Percentiles rank a stretch among this genome's conserved stretches.
Conservation (phyloP, 805 yeast genomes). For the Hanseniaspora thailandica region DNA sequence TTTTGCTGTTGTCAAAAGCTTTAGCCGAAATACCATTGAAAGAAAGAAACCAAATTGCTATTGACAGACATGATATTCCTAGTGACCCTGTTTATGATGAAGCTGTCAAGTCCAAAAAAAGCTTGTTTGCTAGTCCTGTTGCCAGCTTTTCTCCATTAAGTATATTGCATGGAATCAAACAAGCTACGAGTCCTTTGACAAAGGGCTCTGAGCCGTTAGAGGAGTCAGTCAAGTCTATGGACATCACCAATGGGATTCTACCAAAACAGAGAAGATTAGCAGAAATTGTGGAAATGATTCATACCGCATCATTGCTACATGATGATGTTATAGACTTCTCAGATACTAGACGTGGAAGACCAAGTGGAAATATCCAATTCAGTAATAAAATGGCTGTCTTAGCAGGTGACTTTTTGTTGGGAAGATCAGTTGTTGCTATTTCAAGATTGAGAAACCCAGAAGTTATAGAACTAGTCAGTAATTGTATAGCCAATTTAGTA, state of each 20-base stretch:
- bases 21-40: conserved; percentile 59
- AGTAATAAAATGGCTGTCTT: conserved; percentile 94
- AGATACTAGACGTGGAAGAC: conserved; percentile 80
- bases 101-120: conserved; percentile 32
- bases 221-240: conserved; percentile 36
- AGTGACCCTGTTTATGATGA: conserved; percentile 47
- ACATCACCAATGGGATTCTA: conserved; percentile 58
- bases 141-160: conserved; percentile 59
- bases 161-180: conserved; percentile 80
- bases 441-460: conserved; percentile 92
- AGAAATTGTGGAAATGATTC: conserved; percentile 96
- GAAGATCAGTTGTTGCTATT: conserved; percentile 91
- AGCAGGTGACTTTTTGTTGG: conserved; percentile 91
- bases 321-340: conserved; percentile 92
- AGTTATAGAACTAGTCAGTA: conserved; percentile 88
- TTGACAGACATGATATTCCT: conserved; percentile 54
- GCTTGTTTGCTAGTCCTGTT: conserved; percentile 43
- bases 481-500: conserved; percentile 90
- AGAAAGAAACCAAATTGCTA: conserved; percentile 50
- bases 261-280: conserved; percentile 94
- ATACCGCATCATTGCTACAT: conserved; percentile 87
- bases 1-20: conserved; percentile 70
- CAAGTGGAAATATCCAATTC: conserved; percentile 85
- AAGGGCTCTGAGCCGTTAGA: conserved; percentile 57
- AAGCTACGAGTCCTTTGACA: conserved; percentile 70